Percentiles rank a stretch among this genome's conserved stretches.
Conservation (phyloP, 1,139 yeast genomes). For the Entelexis paramagnoliae region DNA sequence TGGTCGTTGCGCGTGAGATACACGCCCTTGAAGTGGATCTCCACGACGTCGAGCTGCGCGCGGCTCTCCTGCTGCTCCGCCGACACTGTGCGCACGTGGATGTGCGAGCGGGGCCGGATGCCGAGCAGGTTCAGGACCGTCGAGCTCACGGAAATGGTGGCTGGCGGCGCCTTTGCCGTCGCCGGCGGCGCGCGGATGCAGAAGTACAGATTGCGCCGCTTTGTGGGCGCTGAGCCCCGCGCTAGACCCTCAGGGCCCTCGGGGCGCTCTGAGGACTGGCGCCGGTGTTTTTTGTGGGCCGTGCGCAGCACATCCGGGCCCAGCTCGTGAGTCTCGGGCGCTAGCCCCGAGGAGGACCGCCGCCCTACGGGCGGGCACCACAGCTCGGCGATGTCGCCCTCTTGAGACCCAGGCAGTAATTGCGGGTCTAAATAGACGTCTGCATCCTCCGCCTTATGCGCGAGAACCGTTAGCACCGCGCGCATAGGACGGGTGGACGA, state of each 20-base stretch:
- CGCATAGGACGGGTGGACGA: neutral
- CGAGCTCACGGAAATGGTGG: slow-evolving; percentile 36
- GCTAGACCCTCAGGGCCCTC: neutral
- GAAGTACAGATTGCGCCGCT: slow-evolving; percentile 22
- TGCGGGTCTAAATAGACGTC: slow-evolving; percentile 54
- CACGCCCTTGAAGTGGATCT: slow-evolving; percentile 69
- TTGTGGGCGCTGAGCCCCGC: neutral
- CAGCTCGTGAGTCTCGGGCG: neutral
- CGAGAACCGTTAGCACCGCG: slow-evolving; percentile 46
- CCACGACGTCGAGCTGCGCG: slow-evolving; percentile 75
- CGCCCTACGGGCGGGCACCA: slow-evolving; percentile 28
- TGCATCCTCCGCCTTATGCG: slow-evolving; percentile 52
- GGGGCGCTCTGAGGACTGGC: neutral
- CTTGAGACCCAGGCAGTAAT: slow-evolving; percentile 44
- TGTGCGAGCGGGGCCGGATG: slow-evolving; percentile 55
- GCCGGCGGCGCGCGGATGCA: slow-evolving; percentile 11
- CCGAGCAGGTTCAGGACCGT: slow-evolving; percentile 54
- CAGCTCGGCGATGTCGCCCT: slow-evolving; percentile 70
- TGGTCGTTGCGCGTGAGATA: slow-evolving; percentile 82
- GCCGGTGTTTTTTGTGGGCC: neutral
- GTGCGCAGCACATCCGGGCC: slow-evolving; percentile 4
- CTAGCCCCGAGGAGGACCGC: slow-evolving; percentile 14
- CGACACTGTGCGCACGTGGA: slow-evolving; percentile 42
- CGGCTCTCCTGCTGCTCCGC: slow-evolving; percentile 27
- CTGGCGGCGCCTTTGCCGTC: neutral